phyloP scores from a whole-genome alignment of 83 land plant genomes.

The Picea abies region DNA sequence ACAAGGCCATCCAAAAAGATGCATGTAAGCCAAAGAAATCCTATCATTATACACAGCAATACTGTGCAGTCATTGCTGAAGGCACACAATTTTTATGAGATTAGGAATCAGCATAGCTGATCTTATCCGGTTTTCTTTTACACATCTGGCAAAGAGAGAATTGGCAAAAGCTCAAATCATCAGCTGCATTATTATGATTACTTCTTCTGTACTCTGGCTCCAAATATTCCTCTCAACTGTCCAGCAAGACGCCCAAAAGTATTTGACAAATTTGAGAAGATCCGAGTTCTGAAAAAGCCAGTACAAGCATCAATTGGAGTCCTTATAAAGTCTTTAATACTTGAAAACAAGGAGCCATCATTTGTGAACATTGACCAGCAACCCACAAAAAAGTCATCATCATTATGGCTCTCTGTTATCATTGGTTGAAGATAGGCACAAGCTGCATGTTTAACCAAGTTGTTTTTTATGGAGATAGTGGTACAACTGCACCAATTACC shows the following conservation, averaged over 20 bases:
- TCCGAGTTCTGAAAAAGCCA: slow-evolving; percentile 5
- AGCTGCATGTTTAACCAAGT: slow-evolving; percentile 15
- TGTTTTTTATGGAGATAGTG: background rate
- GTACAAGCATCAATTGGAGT: slow-evolving; percentile 12
- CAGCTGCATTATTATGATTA: background rate
- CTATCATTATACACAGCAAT: slow-evolving; percentile 1
- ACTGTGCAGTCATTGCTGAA: slow-evolving; percentile 8
- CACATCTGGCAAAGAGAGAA: background rate
- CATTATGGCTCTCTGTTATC: slow-evolving; percentile 14
- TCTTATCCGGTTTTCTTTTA: slow-evolving; percentile 2
- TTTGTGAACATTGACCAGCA: slow-evolving; percentile 11
- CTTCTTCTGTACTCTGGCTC: background rate
- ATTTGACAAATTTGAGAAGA: slow-evolving; percentile 5
- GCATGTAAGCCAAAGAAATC: background rate
- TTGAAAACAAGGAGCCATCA: background rate
- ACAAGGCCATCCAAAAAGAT: background rate
- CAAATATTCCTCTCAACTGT: slow-evolving; percentile 9
- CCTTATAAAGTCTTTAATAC: slow-evolving; percentile 6
- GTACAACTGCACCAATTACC: slow-evolving; percentile 10
- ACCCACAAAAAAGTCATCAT: slow-evolving; percentile 6
- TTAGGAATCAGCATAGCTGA: background rate
- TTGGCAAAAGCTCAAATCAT: background rate
- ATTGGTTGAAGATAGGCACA: slow-evolving; percentile 12
- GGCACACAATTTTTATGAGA: background rate
- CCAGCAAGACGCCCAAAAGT: slow-evolving; percentile 6